Evolutionary conservation across 2,329 filamentous ascomycete species (phyloP).

Genomic region (Trichoderma sp.): DNA sequence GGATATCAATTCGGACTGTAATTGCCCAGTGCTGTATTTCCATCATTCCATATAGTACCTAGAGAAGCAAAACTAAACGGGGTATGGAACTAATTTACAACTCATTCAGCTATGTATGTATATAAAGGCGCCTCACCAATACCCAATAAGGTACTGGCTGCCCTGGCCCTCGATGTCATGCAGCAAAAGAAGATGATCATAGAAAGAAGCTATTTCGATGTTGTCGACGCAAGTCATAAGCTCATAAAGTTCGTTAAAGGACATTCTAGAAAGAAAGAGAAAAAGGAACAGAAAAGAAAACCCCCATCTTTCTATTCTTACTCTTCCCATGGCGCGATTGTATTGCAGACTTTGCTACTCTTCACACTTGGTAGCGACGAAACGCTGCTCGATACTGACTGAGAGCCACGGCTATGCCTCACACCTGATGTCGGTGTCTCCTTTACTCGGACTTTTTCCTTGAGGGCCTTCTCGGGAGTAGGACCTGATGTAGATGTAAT

Average conservation of each 20-base stretch:
- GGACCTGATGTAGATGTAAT: constrained; percentile 49
- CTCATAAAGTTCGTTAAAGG: neutral
- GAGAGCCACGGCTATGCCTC: constrained; percentile 29
- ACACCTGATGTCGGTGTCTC: constrained; percentile 33
- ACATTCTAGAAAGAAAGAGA: neutral
- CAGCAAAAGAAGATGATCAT: neutral
- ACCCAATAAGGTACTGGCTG: neutral
- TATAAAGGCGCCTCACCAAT: neutral
- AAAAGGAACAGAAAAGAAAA: neutral
- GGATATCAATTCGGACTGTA: neutral
- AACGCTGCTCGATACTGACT: constrained; percentile 40
- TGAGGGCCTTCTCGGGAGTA: constrained; percentile 48
- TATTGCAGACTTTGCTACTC: constrained; percentile 33
- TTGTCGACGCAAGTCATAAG: constrained; percentile 10
- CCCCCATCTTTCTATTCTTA: constrained; percentile 9
- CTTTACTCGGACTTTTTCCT: constrained; percentile 38
- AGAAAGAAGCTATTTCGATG: neutral
- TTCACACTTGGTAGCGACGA: constrained; percentile 36
- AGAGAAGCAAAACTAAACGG: neutral
- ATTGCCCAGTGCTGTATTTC: neutral
- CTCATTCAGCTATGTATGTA: neutral
- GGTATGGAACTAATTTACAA: neutral
- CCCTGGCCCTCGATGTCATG: neutral
- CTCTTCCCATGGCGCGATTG: constrained; percentile 38
- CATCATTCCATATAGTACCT: neutral